Evolutionary conservation across 805 yeast genomes (phyloP), one percentile per base, ranked within the genome.

Genomic region (Wickerhamiella kurtzmanii): DNA sequence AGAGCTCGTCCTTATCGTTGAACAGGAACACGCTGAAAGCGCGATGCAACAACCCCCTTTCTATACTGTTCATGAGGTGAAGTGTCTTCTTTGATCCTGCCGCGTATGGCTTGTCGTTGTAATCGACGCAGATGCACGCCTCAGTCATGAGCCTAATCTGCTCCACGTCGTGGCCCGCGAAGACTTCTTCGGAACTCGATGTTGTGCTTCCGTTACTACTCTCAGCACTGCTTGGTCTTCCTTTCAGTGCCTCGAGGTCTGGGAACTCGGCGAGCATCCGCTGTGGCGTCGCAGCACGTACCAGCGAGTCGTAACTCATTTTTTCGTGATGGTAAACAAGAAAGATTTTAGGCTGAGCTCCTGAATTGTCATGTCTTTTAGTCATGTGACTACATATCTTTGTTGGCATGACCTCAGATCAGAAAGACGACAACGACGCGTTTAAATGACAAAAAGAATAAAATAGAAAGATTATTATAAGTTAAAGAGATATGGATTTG

Each of bases 91-190:
- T 92, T 45, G 96, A 83, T 15, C 89, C 97, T 1, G 95, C 88
- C 32, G 96, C 98, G 44, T 87, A 70, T 3, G 96, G 95, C 42
- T 60, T 66, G 64, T 92, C 98, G 57, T 87, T 66, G 70, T 82
- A 80, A 63, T 92, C 96, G 52, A 88, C 69, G 2, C 89, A 96
- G 50, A 92, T 87, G 66, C 98, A 92, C 52, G 88, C 79, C 65
- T 92, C 98, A 56, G 88, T 94, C 98, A 92, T 92, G 51, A 92
- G 71, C 60, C 78, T 76, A 64, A 92, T 86, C 66, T 92, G 98
- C 63, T 89, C 97, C 60, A 80, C 82, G 64, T 92, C 95, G 55
- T 88, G 92, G 4, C 96, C 96, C 3, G 69, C 71, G 53, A 88
- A 83, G n/a, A 84, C 61, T 20, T 56, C 60, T n/a, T 60, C 55